phyloP scores from a whole-genome alignment of 202 grass and related monocot genomes.

The Panicum virgatum region DNA sequence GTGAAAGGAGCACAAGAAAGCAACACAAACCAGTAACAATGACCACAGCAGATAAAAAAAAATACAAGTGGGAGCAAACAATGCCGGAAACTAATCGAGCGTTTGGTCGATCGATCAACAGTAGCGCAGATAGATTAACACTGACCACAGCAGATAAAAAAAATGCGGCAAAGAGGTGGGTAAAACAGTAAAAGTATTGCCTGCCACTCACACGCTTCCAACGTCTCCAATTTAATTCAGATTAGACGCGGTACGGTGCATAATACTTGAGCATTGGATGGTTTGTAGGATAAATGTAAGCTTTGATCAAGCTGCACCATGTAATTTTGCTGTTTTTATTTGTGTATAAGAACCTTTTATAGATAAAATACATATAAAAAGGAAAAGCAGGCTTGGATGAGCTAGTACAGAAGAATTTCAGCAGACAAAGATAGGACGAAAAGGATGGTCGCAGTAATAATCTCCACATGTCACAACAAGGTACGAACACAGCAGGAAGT shows the following conservation, averaged over 20 bases:
- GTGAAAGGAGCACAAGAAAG: background rate
- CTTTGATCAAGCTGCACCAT: background rate
- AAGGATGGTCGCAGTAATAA: background rate
- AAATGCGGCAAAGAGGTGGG: background rate
- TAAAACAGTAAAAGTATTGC: background rate
- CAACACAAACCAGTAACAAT: background rate
- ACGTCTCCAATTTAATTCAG: background rate
- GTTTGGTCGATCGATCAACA: background rate
- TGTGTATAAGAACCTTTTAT: background rate
- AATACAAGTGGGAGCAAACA: background rate
- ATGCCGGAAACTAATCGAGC: background rate
- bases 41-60: background rate
- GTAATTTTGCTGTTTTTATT: background rate
- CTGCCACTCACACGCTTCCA: background rate
- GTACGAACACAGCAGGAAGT: slow-evolving; percentile 29
- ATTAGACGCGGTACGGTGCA: background rate
- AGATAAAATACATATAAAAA: background rate
- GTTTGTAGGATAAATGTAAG: background rate
- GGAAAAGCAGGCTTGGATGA: background rate
- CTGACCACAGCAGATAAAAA: background rate
- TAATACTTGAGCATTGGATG: background rate
- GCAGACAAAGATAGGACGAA: background rate
- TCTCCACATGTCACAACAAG: background rate
- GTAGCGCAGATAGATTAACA: background rate
- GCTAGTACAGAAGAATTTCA: background rate